A percentile compares a stretch with the other conserved stretches of the same genome.
These are phyloP conservation scores for Prunus armeniaca DNA, from an alignment of 306 rosid genomes.

Conservation along the genomic window DNA sequence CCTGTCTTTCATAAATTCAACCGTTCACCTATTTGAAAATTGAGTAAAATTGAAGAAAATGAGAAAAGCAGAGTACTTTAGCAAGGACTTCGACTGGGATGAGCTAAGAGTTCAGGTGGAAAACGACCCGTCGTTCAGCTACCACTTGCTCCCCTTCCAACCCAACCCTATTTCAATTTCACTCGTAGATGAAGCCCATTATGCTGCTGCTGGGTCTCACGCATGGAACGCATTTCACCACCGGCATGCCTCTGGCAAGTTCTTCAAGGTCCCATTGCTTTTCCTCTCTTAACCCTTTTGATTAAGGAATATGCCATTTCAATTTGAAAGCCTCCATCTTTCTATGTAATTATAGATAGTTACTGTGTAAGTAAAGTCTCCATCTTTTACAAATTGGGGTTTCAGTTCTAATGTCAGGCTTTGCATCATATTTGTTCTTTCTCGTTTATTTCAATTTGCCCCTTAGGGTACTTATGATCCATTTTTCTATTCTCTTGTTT, in stretches of 20 bases:
- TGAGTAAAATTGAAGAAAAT: neutral
- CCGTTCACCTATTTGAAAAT: too few species aligned
- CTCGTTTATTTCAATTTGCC: neutral
- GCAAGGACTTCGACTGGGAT: constrained; percentile 83
- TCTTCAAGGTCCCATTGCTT: constrained; percentile 67
- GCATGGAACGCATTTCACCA: constrained; percentile 82
- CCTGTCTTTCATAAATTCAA: too few species aligned
- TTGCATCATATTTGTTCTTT: neutral
- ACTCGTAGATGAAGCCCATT: constrained; percentile 12
- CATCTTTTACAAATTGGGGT: neutral
- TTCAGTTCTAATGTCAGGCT: neutral
- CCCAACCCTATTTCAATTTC: constrained; percentile 16
- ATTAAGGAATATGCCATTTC: neutral
- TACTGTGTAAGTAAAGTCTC: neutral
- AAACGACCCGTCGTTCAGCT: constrained; percentile 44
- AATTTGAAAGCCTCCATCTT: neutral
- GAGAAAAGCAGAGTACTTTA: constrained; percentile 50
- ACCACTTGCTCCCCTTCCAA: constrained; percentile 56
- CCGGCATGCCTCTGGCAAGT: constrained; percentile 86
- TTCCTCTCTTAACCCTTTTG: neutral
- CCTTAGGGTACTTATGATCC: neutral
- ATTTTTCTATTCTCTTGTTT: neutral
- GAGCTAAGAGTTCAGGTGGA: constrained; percentile 59
- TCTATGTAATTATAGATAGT: neutral
- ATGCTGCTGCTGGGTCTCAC: constrained; percentile 48